Evolutionary conservation across 176 grass and related monocot genomes (phyloP).

Genomic region (sorghum (Sorghum bicolor)): DNA sequence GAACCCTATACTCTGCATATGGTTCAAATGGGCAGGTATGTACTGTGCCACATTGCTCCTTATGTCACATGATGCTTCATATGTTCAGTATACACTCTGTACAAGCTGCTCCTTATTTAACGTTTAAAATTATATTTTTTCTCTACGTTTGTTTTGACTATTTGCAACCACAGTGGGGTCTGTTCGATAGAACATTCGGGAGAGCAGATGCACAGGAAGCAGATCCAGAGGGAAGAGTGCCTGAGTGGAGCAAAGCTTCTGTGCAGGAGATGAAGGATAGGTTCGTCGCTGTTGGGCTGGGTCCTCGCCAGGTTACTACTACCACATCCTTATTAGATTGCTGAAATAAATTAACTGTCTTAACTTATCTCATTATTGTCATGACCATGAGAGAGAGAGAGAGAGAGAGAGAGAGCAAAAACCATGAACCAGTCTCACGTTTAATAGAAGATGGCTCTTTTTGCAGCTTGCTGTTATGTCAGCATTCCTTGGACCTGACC

Average conservation of each 20-base stretch:
- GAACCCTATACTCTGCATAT: constrained; percentile 74
- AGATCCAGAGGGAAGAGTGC: constrained; percentile 89
- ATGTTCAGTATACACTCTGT: not conserved
- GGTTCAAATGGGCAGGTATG: constrained; percentile 94
- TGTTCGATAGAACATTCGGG: constrained; percentile 87
- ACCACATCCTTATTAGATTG: not conserved
- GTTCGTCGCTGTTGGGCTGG: constrained; percentile 66
- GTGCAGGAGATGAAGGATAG: constrained; percentile 93
- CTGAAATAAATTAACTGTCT: not conserved
- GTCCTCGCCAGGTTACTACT: constrained; percentile 79
- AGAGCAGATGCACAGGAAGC: constrained; percentile 59
- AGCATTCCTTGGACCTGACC: constrained; percentile 83
- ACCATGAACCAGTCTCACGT: not conserved
- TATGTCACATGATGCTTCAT: not conserved
- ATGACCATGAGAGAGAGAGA: too few species aligned
- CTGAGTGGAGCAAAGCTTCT: constrained; percentile 82
- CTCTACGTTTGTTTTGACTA: not conserved
- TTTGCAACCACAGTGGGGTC: constrained; percentile 61
- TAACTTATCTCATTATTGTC: not conserved
- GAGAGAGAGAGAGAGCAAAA: not conserved
- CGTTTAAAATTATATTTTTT: not conserved
- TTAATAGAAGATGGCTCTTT: not conserved
- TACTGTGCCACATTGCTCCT: not conserved
- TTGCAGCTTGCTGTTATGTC: constrained; percentile 93
- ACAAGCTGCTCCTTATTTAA: not conserved